Percentiles rank a stretch among this genome's conserved stretches.
Evolutionary conservation across 345 rosid genomes (phyloP).

Genomic region (Bruguiera parviflora): DNA sequence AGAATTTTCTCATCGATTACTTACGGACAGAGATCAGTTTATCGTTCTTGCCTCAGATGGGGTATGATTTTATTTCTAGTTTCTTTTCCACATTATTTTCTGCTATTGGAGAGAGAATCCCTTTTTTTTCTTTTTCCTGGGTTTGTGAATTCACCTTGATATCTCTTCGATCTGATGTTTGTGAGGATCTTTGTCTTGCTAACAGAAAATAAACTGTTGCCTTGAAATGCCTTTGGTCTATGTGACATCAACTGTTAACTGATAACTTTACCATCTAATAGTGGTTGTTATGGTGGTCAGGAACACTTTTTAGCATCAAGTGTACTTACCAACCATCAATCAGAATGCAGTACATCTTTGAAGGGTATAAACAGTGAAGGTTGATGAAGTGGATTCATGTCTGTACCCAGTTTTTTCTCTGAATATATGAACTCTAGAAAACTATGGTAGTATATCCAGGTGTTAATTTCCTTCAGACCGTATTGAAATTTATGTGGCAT

Average conservation of each 20-base stretch:
- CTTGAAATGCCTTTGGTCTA: not conserved
- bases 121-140: not conserved
- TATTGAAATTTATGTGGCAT: not conserved
- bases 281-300: not conserved
- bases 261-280: not conserved
- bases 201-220: not conserved
- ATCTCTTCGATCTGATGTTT: not conserved
- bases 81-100: not conserved
- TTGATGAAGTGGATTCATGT: not conserved
- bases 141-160: not conserved
- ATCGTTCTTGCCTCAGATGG: constrained; percentile 98
- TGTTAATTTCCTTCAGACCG: not conserved
- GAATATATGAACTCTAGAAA: not conserved
- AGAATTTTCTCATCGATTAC: constrained; percentile 79
- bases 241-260: not conserved
- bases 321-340: not conserved
- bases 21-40: constrained; percentile 87
- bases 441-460: not conserved
- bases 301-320: not conserved
- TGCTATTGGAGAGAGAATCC: not conserved
- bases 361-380: not conserved
- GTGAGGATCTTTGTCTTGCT: not conserved
- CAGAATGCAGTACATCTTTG: not conserved
- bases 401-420: not conserved
- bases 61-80: constrained; percentile 40